A percentile compares a stretch with the other conserved stretches of the same genome.
phyloP scores from a whole-genome alignment of 495 filamentous ascomycete genomes.

The Bacidia gigantensis region DNA sequence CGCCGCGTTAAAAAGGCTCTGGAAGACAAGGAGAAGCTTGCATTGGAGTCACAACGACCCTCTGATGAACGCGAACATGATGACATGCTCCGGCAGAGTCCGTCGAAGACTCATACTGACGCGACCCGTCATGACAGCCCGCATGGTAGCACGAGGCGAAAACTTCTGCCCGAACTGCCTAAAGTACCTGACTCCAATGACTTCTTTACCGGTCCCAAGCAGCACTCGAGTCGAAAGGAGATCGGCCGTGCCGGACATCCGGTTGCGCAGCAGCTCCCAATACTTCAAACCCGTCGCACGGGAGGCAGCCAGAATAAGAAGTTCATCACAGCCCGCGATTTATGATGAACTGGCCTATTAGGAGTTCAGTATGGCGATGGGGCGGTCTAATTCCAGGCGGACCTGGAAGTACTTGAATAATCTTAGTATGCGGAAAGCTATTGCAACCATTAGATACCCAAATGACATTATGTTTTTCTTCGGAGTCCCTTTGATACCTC shows the following conservation, averaged over 20 bases:
- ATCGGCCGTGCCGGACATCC: background rate
- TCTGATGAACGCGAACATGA: background rate
- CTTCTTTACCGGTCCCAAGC: background rate
- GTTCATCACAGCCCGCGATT: background rate
- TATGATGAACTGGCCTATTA: background rate
- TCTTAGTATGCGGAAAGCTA: too few species aligned
- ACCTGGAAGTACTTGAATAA: too few species aligned
- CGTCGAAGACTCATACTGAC: background rate
- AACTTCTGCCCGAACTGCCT: background rate
- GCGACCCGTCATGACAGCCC: background rate
- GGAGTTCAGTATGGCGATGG: background rate
- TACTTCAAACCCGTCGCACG: background rate
- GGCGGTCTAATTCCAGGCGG: background rate
- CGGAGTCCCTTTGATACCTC: too few species aligned
- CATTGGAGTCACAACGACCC: background rate
- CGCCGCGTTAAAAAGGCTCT: conserved; percentile 37
- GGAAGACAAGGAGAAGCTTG: background rate
- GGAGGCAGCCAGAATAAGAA: background rate
- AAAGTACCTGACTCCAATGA: background rate
- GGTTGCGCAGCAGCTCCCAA: background rate
- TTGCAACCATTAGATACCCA: too few species aligned
- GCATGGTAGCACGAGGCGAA: background rate
- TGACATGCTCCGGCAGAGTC: background rate
- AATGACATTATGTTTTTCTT: too few species aligned
- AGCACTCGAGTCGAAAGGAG: background rate